A percentile compares a stretch with the other conserved stretches of the same genome.
phyloP scores from a whole-genome alignment of 2,329 filamentous ascomycete genomes.

The Aspergillus fumigatiaffinis region DNA sequence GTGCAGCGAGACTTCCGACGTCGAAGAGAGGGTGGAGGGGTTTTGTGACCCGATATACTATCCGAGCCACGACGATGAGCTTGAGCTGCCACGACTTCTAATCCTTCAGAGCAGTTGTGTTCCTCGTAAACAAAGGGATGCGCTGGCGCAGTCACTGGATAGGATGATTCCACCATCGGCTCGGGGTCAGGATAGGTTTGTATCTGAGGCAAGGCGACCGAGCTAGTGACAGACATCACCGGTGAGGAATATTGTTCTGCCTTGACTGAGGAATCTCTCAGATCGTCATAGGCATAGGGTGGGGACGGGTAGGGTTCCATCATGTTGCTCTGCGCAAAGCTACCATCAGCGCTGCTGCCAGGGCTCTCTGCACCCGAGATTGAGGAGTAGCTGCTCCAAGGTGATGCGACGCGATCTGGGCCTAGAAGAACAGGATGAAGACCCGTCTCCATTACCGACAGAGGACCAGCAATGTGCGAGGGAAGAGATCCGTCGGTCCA shows the following conservation, averaged over 20 bases:
- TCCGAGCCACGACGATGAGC: neutral
- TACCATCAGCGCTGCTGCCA: conserved; percentile 14
- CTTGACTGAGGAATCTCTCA: conserved; percentile 8
- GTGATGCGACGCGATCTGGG: conserved; percentile 5
- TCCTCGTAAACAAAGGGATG: neutral
- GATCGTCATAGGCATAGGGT: conserved; percentile 16
- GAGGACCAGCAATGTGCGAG: neutral
- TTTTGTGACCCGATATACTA: neutral
- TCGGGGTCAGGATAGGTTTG: conserved; percentile 22
- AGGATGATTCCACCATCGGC: conserved; percentile 9
- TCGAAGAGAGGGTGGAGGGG: neutral
- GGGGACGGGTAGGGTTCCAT: conserved; percentile 19
- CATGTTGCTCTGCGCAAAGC: conserved; percentile 4
- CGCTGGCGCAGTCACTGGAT: neutral
- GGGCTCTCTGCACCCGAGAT: conserved; percentile 24
- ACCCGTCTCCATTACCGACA: neutral
- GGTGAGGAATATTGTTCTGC: conserved; percentile 15
- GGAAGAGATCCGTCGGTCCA: neutral
- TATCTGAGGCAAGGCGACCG: conserved; percentile 10
- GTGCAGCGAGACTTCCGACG: conserved; percentile 2
- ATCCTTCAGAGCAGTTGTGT: neutral
- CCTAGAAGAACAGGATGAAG: neutral
- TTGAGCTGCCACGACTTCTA: neutral
- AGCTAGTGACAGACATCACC: conserved; percentile 8
- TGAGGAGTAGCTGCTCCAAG: conserved; percentile 20